Conservation (phyloP, 1,284 basidiomycete species). For the Papiliotrema terrestris region DNA sequence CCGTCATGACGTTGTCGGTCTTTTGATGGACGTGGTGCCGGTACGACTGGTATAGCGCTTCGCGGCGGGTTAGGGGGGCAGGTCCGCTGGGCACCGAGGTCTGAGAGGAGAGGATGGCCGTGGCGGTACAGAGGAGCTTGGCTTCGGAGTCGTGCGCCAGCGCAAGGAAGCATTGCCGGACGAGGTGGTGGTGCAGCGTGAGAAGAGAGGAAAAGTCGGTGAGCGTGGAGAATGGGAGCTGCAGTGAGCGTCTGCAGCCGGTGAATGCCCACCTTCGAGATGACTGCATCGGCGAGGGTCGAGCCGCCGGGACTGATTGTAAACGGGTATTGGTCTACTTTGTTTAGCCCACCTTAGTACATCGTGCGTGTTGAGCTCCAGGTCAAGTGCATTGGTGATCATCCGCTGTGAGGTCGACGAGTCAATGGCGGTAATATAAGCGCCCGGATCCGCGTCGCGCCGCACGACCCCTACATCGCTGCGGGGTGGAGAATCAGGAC, state of each 20-base stretch:
- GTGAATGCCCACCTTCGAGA: not conserved
- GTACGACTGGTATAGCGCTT: not conserved
- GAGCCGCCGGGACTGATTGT: too few relatives aligned
- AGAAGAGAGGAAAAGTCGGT: not conserved
- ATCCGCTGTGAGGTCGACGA: too few relatives aligned
- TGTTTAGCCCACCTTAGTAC: not conserved
- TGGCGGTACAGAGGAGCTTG: not conserved
- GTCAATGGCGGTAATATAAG: not conserved
- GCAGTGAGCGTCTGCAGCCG: too few relatives aligned
- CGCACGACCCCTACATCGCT: too few relatives aligned
- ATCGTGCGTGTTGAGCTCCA: too few relatives aligned
- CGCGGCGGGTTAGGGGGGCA: not conserved
- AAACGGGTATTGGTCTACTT: too few relatives aligned
- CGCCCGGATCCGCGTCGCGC: not conserved
- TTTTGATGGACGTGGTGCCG: not conserved
- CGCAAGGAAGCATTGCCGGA: not conserved
- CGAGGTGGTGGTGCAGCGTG: not conserved
- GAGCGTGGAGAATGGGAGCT: too few relatives aligned
- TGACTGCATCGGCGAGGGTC: too few relatives aligned
- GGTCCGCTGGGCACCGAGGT: not conserved
- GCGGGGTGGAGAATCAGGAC: too few relatives aligned
- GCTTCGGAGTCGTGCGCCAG: not conserved
- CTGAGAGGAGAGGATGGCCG: not conserved
- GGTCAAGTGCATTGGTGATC: too few relatives aligned
- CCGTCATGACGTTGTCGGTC: not conserved